Base-by-base conservation (phyloP, 345 rosid genomes). In the Moringa oleifera region DNA sequence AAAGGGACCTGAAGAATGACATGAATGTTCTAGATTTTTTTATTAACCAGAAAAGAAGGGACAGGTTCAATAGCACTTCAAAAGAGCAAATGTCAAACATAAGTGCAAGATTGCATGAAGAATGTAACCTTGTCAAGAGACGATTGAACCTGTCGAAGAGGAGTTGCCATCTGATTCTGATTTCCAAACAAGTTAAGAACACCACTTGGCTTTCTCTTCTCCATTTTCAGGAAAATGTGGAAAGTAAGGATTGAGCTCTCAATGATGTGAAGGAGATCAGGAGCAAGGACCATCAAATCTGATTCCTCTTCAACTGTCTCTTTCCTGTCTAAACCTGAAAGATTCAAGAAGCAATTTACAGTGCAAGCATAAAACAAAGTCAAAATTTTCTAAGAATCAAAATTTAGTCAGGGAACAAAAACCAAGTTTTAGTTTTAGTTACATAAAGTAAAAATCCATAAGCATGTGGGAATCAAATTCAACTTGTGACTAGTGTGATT, bases 101-200 rank as follows among this genome's bases (percentile, higher is more conserved):
- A 28, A 0, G 21, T 11, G 46, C 46, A 46, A 36, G 21, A 56
- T 19, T n/a, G 47, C 19, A 19, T 22, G 25, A 20, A 57, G 53
- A 62, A 50, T 0, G 50, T 67, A 51, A 85, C 97, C 88, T 94
- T 94, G 28, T 81, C 90, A 61, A 94, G 75, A 45, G 77, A 77
- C 54, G 85, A 88, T 73, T 82, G 95, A 70, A 83, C 83, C 56
- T 83, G 76, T 50, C 85, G 96, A 68, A 88, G 82, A 23, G 96
- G 93, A 7, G 87, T 85, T 2, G 94, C 83, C 60, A 65, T 75
- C 31, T 75, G 85, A 62, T 71, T 85, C 71, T 84, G 90, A 70
- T 80, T 86, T 62, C 90, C 91, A 61, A 90, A 83, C 71, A 83
- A 68, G 68, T 87, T 76, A 23, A 72, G 82, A 57, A 76, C 88